Conservation (phyloP, 1,284 basidiomycete species). For the Athelia psychrophila region DNA sequence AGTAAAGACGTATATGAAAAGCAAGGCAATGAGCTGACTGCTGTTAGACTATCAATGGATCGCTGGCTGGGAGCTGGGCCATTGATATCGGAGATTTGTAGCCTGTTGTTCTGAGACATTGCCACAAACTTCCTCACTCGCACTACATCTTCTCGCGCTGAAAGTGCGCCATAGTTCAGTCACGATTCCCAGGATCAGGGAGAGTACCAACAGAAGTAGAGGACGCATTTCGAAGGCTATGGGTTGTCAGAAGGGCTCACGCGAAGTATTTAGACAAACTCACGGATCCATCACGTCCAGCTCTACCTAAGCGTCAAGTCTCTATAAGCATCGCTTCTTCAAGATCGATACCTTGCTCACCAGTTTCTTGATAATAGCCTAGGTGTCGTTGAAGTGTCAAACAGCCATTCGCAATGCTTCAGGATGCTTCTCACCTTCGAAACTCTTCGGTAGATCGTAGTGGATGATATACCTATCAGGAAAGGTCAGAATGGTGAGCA, state of each 20-base stretch:
- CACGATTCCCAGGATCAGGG: neutral
- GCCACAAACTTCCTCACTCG: constrained; percentile 53
- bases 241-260: neutral
- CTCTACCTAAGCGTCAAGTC: constrained; percentile 49
- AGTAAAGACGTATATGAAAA: no score
- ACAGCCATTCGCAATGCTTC: neutral
- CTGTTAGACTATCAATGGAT: constrained; percentile 60
- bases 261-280: constrained; percentile 19
- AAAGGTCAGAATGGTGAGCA: constrained; percentile 9
- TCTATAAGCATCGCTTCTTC: neutral
- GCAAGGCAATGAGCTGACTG: constrained; percentile 35
- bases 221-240: constrained; percentile 76
- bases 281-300: constrained; percentile 81
- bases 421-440: constrained; percentile 57
- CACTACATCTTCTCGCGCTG: constrained; percentile 76
- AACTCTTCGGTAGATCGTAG: constrained; percentile 79
- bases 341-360: constrained; percentile 27
- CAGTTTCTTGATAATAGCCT: constrained; percentile 92
- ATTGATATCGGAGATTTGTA: constrained; percentile 34
- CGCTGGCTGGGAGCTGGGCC: constrained; percentile 65
- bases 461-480: constrained; percentile 65
- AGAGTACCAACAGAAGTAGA: constrained; percentile 71
- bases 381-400: neutral
- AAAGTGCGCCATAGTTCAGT: neutral
- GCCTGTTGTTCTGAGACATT: constrained; percentile 42